Percentiles rank a stretch among this genome's conserved stretches.
Evolutionary conservation across 805 yeast species (phyloP).

Genomic region (Metschnikowia peoriensis): DNA sequence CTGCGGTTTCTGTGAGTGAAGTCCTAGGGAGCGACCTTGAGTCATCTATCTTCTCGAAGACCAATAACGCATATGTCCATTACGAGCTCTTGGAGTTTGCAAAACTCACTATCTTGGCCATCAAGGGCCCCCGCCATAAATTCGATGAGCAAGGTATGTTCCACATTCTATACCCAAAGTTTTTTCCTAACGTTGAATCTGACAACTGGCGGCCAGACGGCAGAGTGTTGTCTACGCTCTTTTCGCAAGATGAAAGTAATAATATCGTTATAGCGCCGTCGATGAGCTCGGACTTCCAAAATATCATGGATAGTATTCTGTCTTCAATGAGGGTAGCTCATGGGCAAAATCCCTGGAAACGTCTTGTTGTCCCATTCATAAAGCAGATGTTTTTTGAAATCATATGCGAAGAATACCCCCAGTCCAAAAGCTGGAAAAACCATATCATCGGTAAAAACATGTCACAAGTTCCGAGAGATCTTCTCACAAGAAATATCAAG

Average conservation of each 20-base stretch:
- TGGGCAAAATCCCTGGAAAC: conserved; percentile 27
- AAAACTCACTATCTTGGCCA: conserved; percentile 39
- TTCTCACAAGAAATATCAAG: conserved; percentile 13
- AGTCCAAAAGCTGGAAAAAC: conserved; percentile 12
- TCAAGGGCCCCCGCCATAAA: conserved; percentile 38
- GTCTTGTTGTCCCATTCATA: conserved; percentile 29
- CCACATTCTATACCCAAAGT: conserved; percentile 44
- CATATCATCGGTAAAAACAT: conserved; percentile 9
- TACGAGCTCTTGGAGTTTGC: conserved; percentile 34
- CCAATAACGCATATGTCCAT: conserved; percentile 35
- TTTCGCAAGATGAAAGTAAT: conserved; percentile 8
- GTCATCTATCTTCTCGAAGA: conserved; percentile 23
- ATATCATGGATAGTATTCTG: conserved; percentile 21
- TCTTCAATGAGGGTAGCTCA: conserved; percentile 27
- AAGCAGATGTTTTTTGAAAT: conserved; percentile 31
- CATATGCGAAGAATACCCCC: conserved; percentile 23
- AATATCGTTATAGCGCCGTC: conserved; percentile 20
- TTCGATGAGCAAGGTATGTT: conserved; percentile 42
- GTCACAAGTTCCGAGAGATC: conserved; percentile 7
- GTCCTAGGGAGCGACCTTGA: conserved; percentile 18
- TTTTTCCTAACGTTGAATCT: conserved; percentile 41
- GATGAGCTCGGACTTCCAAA: conserved; percentile 19
- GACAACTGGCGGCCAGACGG: conserved; percentile 38
- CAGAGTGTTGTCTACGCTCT: conserved; percentile 19
- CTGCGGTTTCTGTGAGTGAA: conserved; percentile 2